Conservation (phyloP, 2,329 filamentous ascomycete species). For the Aureobasidium sp. region DNA sequence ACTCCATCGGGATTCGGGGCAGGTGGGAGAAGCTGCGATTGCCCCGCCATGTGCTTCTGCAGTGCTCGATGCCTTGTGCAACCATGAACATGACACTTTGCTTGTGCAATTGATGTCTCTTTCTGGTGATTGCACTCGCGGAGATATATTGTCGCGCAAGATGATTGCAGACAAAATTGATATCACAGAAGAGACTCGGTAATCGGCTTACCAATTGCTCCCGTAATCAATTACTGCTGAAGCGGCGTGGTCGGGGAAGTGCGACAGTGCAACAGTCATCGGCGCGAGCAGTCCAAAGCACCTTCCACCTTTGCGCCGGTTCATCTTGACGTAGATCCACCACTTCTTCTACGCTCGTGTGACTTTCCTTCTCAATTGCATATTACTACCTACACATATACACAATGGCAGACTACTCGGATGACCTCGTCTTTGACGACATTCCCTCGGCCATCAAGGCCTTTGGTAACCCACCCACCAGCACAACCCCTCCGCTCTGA, state of each 20-base stretch:
- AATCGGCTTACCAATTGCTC: not conserved
- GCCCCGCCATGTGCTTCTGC: not conserved
- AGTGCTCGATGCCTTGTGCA: not conserved
- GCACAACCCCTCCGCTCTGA: not conserved
- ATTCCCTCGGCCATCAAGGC: slow-evolving; percentile 32
- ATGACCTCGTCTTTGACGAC: slow-evolving; percentile 26
- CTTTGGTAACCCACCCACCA: slow-evolving; percentile 23
- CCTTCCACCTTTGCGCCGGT: not conserved
- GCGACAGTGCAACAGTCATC: not conserved
- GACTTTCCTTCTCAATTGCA: not conserved
- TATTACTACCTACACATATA: not conserved
- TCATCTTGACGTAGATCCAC: not conserved
- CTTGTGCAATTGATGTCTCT: not conserved
- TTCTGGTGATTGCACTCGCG: not conserved
- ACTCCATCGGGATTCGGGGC: not conserved
- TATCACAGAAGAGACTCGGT: no score
- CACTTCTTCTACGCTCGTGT: not conserved
- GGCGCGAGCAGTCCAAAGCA: not conserved
- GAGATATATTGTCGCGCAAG: no score
- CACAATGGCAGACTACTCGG: slow-evolving; percentile 2
- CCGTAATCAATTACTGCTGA: not conserved
- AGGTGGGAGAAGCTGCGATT: not conserved
- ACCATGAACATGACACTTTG: not conserved
- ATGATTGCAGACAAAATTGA: no score
- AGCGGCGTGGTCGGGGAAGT: not conserved